A percentile compares a stretch with the other conserved stretches of the same genome.
Conservation (phyloP, 1,284 basidiomycete species). For the Phaffia rhodozyma region DNA sequence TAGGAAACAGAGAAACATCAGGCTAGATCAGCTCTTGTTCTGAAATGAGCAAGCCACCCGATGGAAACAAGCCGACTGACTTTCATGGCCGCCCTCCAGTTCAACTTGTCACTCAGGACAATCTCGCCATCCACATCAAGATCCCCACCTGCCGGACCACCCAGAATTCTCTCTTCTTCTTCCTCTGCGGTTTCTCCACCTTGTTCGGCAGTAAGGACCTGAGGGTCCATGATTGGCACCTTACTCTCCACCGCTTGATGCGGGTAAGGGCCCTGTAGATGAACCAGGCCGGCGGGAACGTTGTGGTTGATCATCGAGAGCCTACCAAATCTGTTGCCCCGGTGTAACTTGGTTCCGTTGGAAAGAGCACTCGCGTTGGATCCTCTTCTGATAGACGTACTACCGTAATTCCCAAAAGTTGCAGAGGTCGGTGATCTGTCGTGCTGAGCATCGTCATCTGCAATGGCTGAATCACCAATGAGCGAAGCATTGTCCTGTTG, state of each 20-base stretch:
- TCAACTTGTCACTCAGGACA: not conserved
- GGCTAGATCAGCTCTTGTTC: not conserved
- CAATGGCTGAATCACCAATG: too few relatives aligned
- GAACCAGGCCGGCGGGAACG: too few relatives aligned
- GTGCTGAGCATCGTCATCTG: too few relatives aligned
- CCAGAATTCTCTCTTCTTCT: slow-evolving; percentile 16
- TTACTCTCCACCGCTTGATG: slow-evolving; percentile 1
- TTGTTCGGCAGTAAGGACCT: slow-evolving; percentile 13
- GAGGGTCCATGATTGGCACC: slow-evolving; percentile 1
- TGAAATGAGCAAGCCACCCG: not conserved
- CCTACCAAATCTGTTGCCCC: too few relatives aligned
- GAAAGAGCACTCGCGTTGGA: too few relatives aligned
- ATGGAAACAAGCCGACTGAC: not conserved
- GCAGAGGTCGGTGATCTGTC: too few relatives aligned
- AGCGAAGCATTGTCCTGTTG: too few relatives aligned
- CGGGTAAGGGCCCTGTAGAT: too few relatives aligned
- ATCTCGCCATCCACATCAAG: not conserved
- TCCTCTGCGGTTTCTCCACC: slow-evolving; percentile 17
- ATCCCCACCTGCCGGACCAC: slow-evolving; percentile 8
- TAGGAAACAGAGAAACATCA: not conserved
- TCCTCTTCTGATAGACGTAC: too few relatives aligned
- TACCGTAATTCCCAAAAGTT: too few relatives aligned
- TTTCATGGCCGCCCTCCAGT: slow-evolving; percentile 8
- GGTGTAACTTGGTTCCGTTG: too few relatives aligned
- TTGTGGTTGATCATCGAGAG: too few relatives aligned